Evolutionary conservation across 2,329 filamentous ascomycete species (phyloP).

Genomic region (Scedosporium boydii): DNA sequence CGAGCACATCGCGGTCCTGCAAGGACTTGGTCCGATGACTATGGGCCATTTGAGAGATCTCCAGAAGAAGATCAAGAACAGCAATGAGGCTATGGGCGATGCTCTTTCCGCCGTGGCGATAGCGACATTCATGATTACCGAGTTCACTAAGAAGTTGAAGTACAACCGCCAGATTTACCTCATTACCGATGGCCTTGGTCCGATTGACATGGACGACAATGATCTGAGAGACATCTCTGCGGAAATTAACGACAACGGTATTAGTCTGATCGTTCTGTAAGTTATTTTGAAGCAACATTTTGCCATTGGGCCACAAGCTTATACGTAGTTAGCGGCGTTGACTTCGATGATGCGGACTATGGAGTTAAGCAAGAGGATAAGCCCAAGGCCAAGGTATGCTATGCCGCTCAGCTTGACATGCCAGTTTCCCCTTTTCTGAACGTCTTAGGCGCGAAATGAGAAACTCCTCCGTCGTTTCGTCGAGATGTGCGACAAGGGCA

Average conservation of each 20-base stretch:
- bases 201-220: slow-evolving; percentile 54
- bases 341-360: slow-evolving; percentile 87
- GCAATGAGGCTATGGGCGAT: slow-evolving; percentile 62
- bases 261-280: slow-evolving; percentile 71
- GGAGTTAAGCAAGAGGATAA: slow-evolving; percentile 92
- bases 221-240: slow-evolving; percentile 59
- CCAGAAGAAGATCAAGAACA: slow-evolving; percentile 55
- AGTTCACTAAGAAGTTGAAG: slow-evolving; percentile 72
- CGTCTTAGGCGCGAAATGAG: slow-evolving; percentile 53
- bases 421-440: neutral
- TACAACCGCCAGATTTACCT: slow-evolving; percentile 73
- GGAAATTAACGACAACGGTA: slow-evolving; percentile 66
- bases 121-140: slow-evolving; percentile 76
- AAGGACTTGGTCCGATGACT: slow-evolving; percentile 49
- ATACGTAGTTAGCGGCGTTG: slow-evolving; percentile 55
- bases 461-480: slow-evolving; percentile 52
- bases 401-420: neutral
- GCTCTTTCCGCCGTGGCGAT: slow-evolving; percentile 80
- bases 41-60: slow-evolving; percentile 63
- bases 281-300: slow-evolving; percentile 20
- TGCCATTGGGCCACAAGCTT: neutral
- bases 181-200: slow-evolving; percentile 69
- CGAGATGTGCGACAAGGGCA: slow-evolving; percentile 56
- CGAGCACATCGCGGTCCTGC: slow-evolving; percentile 70
- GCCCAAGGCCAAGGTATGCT: slow-evolving; percentile 51